phyloP scores from a whole-genome alignment of 2,329 filamentous ascomycete genomes.

The Stachybotrys chartarum region DNA sequence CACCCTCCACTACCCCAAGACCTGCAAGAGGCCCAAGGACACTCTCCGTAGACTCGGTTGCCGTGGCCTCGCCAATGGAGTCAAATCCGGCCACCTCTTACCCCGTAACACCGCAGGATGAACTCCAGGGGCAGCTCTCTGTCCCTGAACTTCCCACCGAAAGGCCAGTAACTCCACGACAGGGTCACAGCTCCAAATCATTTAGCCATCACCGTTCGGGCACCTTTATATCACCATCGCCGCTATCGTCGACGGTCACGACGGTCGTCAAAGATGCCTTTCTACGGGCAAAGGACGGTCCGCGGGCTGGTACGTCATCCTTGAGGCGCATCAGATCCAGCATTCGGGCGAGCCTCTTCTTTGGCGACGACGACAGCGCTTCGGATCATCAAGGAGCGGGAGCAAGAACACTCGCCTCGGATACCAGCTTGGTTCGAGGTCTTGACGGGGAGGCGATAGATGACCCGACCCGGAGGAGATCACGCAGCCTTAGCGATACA shows the following conservation, averaged over 20 bases:
- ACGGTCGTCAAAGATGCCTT: conserved; percentile 51
- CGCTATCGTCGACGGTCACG: conserved; percentile 51
- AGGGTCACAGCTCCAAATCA: conserved; percentile 12
- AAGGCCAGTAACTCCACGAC: conserved; percentile 18
- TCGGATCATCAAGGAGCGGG: conserved; percentile 6
- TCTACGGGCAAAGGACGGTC: conserved; percentile 35
- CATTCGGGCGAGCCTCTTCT: conserved; percentile 48
- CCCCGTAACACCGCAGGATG: conserved; percentile 23
- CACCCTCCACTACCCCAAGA: conserved; percentile 10
- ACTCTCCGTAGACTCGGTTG: conserved; percentile 28
- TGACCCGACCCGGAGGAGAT: conserved; percentile 18
- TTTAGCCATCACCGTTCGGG: conserved; percentile 24
- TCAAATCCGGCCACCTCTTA: conserved; percentile 18
- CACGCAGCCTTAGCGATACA: conserved; percentile 34
- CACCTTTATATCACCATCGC: conserved; percentile 51
- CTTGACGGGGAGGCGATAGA: neutral
- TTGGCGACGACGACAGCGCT: conserved; percentile 33
- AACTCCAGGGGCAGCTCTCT: conserved; percentile 12
- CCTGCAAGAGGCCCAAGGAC: conserved; percentile 28
- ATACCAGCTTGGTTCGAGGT: too few relatives aligned
- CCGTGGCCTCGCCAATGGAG: conserved; percentile 4
- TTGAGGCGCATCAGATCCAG: conserved; percentile 40
- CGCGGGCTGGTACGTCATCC: conserved; percentile 33
- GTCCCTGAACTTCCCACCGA: conserved; percentile 12
- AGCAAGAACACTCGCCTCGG: too few relatives aligned